phyloP scores from a whole-genome alignment of 371 early-diverging fungal species.

The Agmasoma carcini region DNA sequence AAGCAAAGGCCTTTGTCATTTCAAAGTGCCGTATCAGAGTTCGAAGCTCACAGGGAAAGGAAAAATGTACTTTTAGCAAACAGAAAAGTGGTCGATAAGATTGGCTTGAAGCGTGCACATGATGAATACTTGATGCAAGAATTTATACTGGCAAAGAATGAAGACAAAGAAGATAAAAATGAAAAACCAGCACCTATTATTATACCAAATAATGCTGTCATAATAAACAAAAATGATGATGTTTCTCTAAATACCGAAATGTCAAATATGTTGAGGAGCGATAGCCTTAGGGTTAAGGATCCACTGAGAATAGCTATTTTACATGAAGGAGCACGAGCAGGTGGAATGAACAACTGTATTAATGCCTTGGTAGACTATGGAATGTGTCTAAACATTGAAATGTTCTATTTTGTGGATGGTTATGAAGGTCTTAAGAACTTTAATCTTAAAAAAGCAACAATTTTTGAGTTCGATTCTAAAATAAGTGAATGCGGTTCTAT shows the following conservation, averaged over 20 bases:
- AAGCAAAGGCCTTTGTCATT: conserved; percentile 17
- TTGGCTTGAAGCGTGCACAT: too few species aligned
- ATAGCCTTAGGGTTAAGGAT: neutral
- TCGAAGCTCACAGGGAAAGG: neutral
- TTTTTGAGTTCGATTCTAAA: conserved; percentile 64
- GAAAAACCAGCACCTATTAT: conserved; percentile 38
- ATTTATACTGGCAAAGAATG: too few species aligned
- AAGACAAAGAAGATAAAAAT: too few species aligned
- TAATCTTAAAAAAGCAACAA: conserved; percentile 10
- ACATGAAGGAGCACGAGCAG: conserved; percentile 80
- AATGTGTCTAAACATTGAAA: conserved; percentile 65
- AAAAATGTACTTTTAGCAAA: neutral
- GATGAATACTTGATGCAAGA: too few species aligned
- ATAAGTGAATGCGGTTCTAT: conserved; percentile 75
- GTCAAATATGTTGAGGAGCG: neutral
- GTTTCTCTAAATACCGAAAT: conserved; percentile 19
- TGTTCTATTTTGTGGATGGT: conserved; percentile 73
- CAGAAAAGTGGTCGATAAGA: too few species aligned
- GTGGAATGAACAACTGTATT: conserved; percentile 90
- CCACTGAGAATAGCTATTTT: conserved; percentile 65
- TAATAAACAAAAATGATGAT: conserved; percentile 15
- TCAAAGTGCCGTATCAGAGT: conserved; percentile 7
- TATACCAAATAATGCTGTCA: conserved; percentile 12
- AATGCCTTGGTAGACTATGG: conserved; percentile 70
- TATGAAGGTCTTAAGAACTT: conserved; percentile 76